Evolutionary conservation across 78 protist genomes (phyloP), one percentile per base, ranked within the genome.

Genomic region (Acrasis kona): DNA sequence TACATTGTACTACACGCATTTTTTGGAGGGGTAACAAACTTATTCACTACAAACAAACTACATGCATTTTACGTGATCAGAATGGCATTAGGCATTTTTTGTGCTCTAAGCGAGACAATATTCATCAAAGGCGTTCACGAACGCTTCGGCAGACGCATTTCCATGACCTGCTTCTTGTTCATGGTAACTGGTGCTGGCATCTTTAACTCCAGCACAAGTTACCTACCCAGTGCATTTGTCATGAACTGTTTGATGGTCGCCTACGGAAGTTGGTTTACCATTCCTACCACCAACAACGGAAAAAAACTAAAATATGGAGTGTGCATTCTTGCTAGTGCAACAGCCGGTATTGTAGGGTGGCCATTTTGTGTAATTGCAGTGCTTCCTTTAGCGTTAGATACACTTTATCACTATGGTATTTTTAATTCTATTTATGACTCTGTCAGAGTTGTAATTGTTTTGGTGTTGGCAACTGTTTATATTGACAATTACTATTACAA

Each of bases 1-100:
- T 93, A 88, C 68, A 5, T 93, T 10, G 30, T 58, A 29, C 57
- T 41, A 8, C 50, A 82, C 80, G 7, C n/a, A 30, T 69, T 10
- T 4, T 66, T 39, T 1, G 80, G 57, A 65, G 4, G 57, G 39
- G 36, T 75, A 30, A 19, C 61, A 50, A 50, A 19, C 19, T 50
- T 50, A 50, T n/a, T n/a, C 19, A 19, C 34, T n/a, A 50, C 19
- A 58, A 10, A 10, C 34, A 77, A 72, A 39, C n/a, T 28, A 10
- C 30, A 7, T 2, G 77, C 39, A 42, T 79, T 79, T 70, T 70
- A 39, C 12, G 64, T 28, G 3, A 61, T 72, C 1, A 37, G 77
- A 2, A 19, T 7, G 2, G 70, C 12, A 3, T 38, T 79, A 38
- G 83, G 29, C n/a, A 3, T 79, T n/a, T 2, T 64, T 2, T 1